Percentiles rank a stretch among this genome's conserved stretches.
These are phyloP conservation scores for Tolypocladium sp. DNA, from an alignment of 2,329 filamentous ascomycete genomes.

Conservation along the genomic window DNA sequence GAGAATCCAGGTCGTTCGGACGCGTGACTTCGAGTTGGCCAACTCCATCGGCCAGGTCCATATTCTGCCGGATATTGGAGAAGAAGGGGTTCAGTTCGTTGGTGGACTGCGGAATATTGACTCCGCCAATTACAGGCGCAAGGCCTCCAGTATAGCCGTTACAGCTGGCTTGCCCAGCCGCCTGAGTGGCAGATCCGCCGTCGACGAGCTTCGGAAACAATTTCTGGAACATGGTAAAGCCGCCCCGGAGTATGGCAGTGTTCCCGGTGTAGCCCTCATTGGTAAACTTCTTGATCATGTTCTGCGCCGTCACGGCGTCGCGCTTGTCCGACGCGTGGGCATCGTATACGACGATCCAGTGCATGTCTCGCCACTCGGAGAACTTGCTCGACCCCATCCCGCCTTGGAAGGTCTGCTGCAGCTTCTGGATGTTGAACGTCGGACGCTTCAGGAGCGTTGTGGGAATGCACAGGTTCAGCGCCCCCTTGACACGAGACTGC, in stretches of 20 bases:
- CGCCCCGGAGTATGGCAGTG: constrained; percentile 69
- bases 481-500: constrained; percentile 64
- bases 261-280: constrained; percentile 72
- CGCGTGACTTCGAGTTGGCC: constrained; percentile 61
- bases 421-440: constrained; percentile 80
- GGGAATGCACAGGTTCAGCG: constrained; percentile 87
- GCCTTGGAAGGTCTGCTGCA: constrained; percentile 77
- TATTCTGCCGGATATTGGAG: constrained; percentile 90
- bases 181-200: constrained; percentile 25
- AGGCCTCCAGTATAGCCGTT: constrained; percentile 32
- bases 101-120: constrained; percentile 63
- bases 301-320: constrained; percentile 71
- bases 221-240: constrained; percentile 65
- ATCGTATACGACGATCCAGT: constrained; percentile 82
- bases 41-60: constrained; percentile 88
- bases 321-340: constrained; percentile 65
- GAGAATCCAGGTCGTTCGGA: constrained; percentile 34
- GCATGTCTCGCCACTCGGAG: constrained; percentile 63
- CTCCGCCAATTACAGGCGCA: constrained; percentile 76
- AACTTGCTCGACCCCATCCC: constrained; percentile 64
- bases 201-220: constrained; percentile 60
- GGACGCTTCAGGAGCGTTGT: constrained; percentile 87
- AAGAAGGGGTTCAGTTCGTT: constrained; percentile 83
- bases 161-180: constrained; percentile 2
- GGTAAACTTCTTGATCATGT: constrained; percentile 88